phyloP scores from a whole-genome alignment of 306 rosid species.

The Trifolium pratense region DNA sequence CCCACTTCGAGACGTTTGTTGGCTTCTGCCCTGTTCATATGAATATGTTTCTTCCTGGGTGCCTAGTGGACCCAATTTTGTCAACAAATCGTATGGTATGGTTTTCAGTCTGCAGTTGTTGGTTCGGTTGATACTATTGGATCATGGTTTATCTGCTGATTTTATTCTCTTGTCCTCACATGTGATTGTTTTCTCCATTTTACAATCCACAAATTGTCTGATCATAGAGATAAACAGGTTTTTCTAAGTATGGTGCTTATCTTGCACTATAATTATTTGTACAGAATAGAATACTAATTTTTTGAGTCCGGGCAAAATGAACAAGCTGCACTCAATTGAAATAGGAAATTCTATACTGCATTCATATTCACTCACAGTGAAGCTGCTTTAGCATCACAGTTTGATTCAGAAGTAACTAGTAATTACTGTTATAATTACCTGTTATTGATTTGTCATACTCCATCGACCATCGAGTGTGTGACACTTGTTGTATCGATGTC shows the following conservation, averaged over 20 bases:
- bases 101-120: constrained; percentile 34
- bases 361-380: constrained; percentile 20
- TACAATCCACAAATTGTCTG: constrained; percentile 33
- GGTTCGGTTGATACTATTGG: constrained; percentile 33
- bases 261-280: constrained; percentile 60
- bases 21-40: constrained; percentile 14
- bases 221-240: constrained; percentile 59
- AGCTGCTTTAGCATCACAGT: constrained; percentile 16
- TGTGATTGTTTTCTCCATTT: constrained; percentile 40
- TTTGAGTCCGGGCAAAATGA: constrained; percentile 17
- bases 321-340: constrained; percentile 30
- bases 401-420: neutral
- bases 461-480: neutral
- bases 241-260: constrained; percentile 56
- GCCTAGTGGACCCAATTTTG: constrained; percentile 22
- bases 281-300: constrained; percentile 47
- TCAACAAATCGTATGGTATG: constrained; percentile 30
- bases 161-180: constrained; percentile 26
- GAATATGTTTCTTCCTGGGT: constrained; percentile 28
- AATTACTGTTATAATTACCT: neutral
- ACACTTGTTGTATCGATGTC: neutral
- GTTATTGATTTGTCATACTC: neutral
- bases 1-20: constrained; percentile 31
- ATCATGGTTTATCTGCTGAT: constrained; percentile 27
- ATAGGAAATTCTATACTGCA: constrained; percentile 39